Base-by-base conservation (phyloP, 768 basidiomycete genomes). In the Symmetrospora coprosmae region DNA sequence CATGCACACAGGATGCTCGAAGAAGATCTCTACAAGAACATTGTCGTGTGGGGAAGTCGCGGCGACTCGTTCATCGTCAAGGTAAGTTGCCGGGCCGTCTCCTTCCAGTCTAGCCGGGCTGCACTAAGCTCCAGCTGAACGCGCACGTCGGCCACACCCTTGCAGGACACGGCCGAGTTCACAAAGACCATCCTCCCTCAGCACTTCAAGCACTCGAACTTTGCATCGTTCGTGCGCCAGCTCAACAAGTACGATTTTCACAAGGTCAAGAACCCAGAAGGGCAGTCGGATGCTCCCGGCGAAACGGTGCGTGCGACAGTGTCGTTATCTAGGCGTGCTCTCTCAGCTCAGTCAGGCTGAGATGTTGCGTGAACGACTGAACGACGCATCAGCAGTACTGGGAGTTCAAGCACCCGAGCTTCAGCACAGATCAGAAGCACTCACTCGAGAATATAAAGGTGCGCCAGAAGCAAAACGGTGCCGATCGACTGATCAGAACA, bases 161-260 rank as follows among this genome's bases (percentile, higher is more conserved):
- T 16, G 13, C 65, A 78, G 79, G 89, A 91, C 76, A 91, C 91
- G 86, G 91, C 87, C 74, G 87, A 89, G 68, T 92, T 92, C 74
- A 90, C 89, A 35, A 89, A 87, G 73, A 48, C 77, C 27, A 85
- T 91, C 71, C 79, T 92, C 7, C 88, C 88, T 6, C 83, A 85
- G 35, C 82, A 89, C 78, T 92, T 92, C 81, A 90, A 91, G 72
- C 88, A 92, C 71, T 87, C 85, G 6, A 92, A 92, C 70, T 92
- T 92, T 72, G 88, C 88, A 30, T 81, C 79, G 53, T 92, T 92
- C 70, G 89, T 92, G 4, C 80, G 88, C 1, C 89, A 92, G 72
- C 77, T 92, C 33, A 92, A 92, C 78, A 92, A 91, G 72, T 92
- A 92, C 71, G 89, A 91, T 73, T 92, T 92, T 66, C 89, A 91